Base-by-base conservation (phyloP, 2,329 filamentous ascomycete species). In the Penicillium thymicola region DNA sequence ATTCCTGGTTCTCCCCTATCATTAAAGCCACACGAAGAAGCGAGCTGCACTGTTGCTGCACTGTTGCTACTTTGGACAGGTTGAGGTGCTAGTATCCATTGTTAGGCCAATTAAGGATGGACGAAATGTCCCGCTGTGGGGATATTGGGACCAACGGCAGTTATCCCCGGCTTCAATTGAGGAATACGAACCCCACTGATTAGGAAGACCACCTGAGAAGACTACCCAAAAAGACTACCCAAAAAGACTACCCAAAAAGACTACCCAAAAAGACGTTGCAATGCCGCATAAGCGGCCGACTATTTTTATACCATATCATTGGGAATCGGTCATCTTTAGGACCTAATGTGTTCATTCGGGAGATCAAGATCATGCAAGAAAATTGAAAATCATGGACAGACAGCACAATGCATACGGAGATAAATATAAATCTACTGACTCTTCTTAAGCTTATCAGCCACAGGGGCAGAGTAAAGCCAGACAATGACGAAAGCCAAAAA, bases 401-500 rank as follows among this genome's bases (percentile, higher is more conserved):
- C 57, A 65, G 54, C 65, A 67, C 58, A 68, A 64, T 57, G 54
- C 55, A 57, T 63, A 57, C 53, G 61, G 52, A 32, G 36, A 28
- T 54, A 43, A 36, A 43, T 28, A 37, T 43, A 50, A 9, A 60
- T 59, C 62, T 67, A 72, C 72, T 80, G 77, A 55, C 70, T 78
- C 73, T 82, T 81, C 77, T 81, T 81, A 38, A 66, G 63, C 55
- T 74, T 77, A 13, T 66, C 67, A 52, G 65, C 61, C 45, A 62
- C 55, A 21, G 87, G 86, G 63, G 82, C 85, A 67, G 84, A 86
- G 72, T 85, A 99, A 75, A 99, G 80, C 94, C 94, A 99, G 36
- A 97, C 69, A 14, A 86, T 85, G 51, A 92, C 89, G 76, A 99
- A 97, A 0, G 80, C 85, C 60, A 97, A 63, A 83, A 92, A 99